Base-by-base conservation (phyloP, 176 grass and related monocot genomes). In the Phoenix dactylifera region DNA sequence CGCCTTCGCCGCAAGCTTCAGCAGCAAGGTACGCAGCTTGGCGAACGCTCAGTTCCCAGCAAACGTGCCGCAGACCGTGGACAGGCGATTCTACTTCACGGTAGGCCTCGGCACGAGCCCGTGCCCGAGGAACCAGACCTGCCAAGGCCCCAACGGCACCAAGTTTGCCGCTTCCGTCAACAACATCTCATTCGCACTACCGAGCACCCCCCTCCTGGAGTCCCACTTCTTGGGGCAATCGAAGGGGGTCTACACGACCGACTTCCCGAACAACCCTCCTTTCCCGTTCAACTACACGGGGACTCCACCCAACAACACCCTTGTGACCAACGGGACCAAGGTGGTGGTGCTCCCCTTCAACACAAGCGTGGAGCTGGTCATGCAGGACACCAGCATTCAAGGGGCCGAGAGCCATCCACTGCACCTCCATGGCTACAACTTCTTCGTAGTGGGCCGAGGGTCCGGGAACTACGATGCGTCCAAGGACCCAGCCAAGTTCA, bases 271-370 rank as follows among this genome's bases (percentile, higher is more conserved):
- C 1, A 1, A 44, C 6, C 89, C 89, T 26, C 50, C 19, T 4
- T 35, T 70, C 16, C 78, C 78, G 48, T 95, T 89, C 67, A 95
- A 95, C 75, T 95, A 85, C 75, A 95, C 89, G 5, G 89, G 89
- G 51, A 80, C 81, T 22, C 68, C 89, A 14, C 89, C 89, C 2
- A 95, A 95, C 75, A 89, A 95, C 72, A 82, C 89, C 10, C 67
- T 89, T 3, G 81, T 89, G 10, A 24, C 71, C 6, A 76, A 77
- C 60, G 89, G 85, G 4, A 95, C 85, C 12, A 85, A 76, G 75
- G 85, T 74, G 64, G 81, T 77, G 24, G 81, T 60, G 78, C 16
- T 89, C n/a, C 6, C 26, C 5, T 95, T 71, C 23, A 89, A 89
- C 56, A 54, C 85, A 1, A 95, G 89, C 24, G 85, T 95, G 16